Base-by-base conservation (phyloP, 129 eudicot species). In the Escallonia herrerae region DNA sequence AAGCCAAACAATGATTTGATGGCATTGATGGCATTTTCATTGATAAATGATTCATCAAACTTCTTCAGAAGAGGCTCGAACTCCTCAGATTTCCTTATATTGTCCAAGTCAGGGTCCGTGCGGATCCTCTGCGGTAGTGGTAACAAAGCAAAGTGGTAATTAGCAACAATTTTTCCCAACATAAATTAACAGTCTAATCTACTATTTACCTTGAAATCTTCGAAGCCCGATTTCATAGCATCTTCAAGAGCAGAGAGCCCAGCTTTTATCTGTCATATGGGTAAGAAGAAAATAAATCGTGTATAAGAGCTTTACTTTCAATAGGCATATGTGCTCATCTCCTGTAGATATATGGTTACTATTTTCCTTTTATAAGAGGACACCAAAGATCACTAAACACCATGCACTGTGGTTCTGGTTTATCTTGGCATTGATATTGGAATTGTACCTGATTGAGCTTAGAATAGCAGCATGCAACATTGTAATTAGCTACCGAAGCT, bases 401-500 rank as follows among this genome's bases (percentile, higher is more conserved):
- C 33, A 22, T 22, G 33, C 33, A 22, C 1, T 22, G 33, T 22
- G 33, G 33, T 22, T 22, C 33, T 22, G 22, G 58, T 37, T 13
- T 14, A 4, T n/a, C 5, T 54, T 4, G 11, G 56, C 12, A 11
- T n/a, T 61, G 49, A 54, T 13, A 33, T 8, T 44, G 8, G 38
- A 11, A 9, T 7, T 33, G 15, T 77, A 91, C 96, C 96, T 89
- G 96, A 72, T 93, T 67, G 54, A 93, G 95, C 84, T 93, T 93
- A 3, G 99, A 77, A 74, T 93, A 93, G 71, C 99, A 93, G 80
- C 99, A 93, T 4, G 99, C 96, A 46, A 93, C 99, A 56, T 93
- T 93, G 85, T 93, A 93, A 74, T 90, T 93, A 43, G 99, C 96
- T 59, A 93, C 80, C 7, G 96, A 80, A 77, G 95, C 82, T 80